A percentile compares a stretch with the other conserved stretches of the same genome.
Evolutionary conservation across 2,329 filamentous ascomycete species (phyloP).

Genomic region (Ceratocystis papillata): DNA sequence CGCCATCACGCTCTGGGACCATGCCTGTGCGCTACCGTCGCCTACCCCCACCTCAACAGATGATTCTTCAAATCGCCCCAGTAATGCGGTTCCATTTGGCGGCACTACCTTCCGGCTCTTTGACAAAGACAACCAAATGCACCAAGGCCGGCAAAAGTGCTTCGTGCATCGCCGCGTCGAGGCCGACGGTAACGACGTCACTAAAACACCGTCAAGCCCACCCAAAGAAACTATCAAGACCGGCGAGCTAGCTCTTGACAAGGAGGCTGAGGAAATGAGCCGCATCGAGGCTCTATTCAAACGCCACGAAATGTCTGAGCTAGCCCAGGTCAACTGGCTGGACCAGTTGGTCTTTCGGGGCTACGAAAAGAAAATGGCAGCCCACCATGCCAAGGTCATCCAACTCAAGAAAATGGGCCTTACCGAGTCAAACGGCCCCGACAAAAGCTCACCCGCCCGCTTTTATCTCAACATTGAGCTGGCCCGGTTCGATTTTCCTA

Average conservation of each 20-base stretch:
- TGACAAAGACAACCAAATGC: constrained; percentile 78
- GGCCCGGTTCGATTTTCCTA: constrained; percentile 86
- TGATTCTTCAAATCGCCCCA: constrained; percentile 56
- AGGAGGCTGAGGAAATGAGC: constrained; percentile 73
- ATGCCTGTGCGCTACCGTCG: constrained; percentile 7
- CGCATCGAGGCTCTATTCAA: constrained; percentile 84
- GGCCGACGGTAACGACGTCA: constrained; percentile 74
- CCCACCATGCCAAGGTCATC: constrained; percentile 29
- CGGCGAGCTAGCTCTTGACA: constrained; percentile 44
- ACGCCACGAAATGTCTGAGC: constrained; percentile 96
- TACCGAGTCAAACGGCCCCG: constrained; percentile 27
- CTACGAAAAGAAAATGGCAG: constrained; percentile 56
- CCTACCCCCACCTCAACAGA: constrained; percentile 42
- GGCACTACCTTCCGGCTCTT: constrained; percentile 90
- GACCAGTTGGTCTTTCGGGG: constrained; percentile 88
- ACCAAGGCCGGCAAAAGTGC: constrained; percentile 89
- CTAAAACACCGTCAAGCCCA: constrained; percentile 59
- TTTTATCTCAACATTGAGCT: constrained; percentile 86
- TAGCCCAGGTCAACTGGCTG: constrained; percentile 85
- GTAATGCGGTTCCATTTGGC: constrained; percentile 81
- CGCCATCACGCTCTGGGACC: constrained; percentile 89
- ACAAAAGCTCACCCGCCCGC: constrained; percentile 32
- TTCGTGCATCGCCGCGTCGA: constrained; percentile 67
- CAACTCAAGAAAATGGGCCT: constrained; percentile 33
- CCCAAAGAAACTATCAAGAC: constrained; percentile 43